These are phyloP conservation scores for Phytophthora capsici DNA, from an alignment of 352 stramenopile species.

Conservation along the genomic window DNA sequence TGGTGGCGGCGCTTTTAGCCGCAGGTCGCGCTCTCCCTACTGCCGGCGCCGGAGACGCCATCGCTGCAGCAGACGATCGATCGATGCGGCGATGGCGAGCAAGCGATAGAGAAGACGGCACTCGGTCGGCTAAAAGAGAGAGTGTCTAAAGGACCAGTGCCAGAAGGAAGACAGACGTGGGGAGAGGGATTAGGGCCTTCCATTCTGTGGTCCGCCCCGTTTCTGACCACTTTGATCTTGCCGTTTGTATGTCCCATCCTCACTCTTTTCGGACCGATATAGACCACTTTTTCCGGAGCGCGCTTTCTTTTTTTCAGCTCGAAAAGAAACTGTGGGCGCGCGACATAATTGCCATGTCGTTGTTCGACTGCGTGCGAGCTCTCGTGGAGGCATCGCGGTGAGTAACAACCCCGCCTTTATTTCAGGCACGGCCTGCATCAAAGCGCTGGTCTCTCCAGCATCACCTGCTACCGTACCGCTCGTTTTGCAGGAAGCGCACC, in stretches of 20 bases:
- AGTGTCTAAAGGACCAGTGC: slow-evolving; percentile 33
- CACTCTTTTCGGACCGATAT: slow-evolving; percentile 1
- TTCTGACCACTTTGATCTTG: slow-evolving; percentile 19
- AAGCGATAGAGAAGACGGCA: slow-evolving; percentile 1
- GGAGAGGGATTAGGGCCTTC: slow-evolving; percentile 22
- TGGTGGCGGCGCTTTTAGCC: slow-evolving; percentile 36
- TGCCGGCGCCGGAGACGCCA: slow-evolving; percentile 21
- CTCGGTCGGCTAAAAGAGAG: background rate
- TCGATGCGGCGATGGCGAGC: slow-evolving; percentile 5
- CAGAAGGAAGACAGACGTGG: slow-evolving; percentile 31
- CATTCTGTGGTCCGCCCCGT: slow-evolving; percentile 9
- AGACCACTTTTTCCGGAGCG: background rate
- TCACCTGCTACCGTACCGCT: background rate
- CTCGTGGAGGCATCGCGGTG: slow-evolving; percentile 8
- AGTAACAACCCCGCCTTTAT: slow-evolving; percentile 20
- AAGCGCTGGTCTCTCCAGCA: background rate
- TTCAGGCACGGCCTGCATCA: background rate
- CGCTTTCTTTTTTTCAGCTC: background rate
- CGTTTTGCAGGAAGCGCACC: slow-evolving; percentile 7
- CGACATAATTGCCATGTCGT: slow-evolving; percentile 9
- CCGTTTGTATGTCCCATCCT: slow-evolving; percentile 6
- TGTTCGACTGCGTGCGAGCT: background rate
- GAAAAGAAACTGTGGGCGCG: slow-evolving; percentile 6
- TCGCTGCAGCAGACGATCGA: slow-evolving; percentile 16
- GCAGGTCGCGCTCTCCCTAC: slow-evolving; percentile 20